Evolutionary conservation across 345 rosid genomes (phyloP).

Genomic region (Reutealis trisperma): DNA sequence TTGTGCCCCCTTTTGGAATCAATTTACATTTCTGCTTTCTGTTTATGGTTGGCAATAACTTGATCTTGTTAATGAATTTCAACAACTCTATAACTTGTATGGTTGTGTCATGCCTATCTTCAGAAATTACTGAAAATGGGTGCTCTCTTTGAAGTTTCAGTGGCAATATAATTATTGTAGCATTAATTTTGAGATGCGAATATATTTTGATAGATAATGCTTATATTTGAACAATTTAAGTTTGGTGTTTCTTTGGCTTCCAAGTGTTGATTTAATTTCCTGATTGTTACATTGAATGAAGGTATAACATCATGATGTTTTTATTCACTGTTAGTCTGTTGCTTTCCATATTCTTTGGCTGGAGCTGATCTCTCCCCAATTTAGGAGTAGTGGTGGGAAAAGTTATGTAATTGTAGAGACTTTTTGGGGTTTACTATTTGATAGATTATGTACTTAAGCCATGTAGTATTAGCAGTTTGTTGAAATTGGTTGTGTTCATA

Average conservation of each 20-base stretch:
- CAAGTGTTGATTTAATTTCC: background rate
- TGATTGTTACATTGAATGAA: background rate
- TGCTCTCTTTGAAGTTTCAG: background rate
- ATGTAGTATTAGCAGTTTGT: background rate
- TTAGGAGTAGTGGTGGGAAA: background rate
- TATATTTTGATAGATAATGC: background rate
- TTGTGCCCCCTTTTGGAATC: background rate
- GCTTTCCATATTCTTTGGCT: slow-evolving; percentile 1
- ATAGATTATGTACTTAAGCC: background rate
- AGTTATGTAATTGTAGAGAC: background rate
- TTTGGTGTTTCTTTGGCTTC: background rate
- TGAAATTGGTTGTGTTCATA: background rate
- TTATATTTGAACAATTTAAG: background rate
- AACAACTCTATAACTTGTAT: background rate
- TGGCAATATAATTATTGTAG: background rate
- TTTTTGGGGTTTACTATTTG: background rate
- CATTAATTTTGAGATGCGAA: background rate
- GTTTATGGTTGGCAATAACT: background rate
- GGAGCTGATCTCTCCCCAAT: background rate
- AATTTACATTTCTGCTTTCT: background rate
- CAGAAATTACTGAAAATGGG: background rate
- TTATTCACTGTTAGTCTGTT: background rate
- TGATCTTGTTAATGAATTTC: background rate
- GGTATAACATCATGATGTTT: background rate
- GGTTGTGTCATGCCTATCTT: background rate